phyloP scores from a whole-genome alignment of 768 basidiomycete genomes.

The Coprinopsis marcescibilis region DNA sequence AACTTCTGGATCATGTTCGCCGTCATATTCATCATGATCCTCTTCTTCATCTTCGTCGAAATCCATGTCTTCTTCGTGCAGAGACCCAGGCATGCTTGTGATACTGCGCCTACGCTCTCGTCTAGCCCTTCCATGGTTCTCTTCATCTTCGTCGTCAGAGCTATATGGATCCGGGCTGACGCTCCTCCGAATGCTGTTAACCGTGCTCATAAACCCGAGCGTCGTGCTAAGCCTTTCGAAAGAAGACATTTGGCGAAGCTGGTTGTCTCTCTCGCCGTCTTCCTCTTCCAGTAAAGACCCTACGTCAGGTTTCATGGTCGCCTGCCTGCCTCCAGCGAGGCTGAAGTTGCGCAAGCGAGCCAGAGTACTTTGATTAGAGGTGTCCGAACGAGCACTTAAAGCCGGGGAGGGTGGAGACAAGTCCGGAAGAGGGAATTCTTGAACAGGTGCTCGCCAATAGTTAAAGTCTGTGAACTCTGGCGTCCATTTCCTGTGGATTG shows the following conservation, averaged over 20 bases:
- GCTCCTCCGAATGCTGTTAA: slow-evolving; percentile 34
- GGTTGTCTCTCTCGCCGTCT: slow-evolving; percentile 27
- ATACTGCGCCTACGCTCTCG: slow-evolving; percentile 54
- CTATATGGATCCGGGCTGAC: slow-evolving; percentile 49
- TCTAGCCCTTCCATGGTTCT: slow-evolving; percentile 32
- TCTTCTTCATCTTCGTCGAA: slow-evolving; percentile 53
- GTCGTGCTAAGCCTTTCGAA: slow-evolving; percentile 65
- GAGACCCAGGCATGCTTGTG: slow-evolving; percentile 83
- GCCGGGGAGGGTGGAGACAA: slow-evolving; percentile 86
- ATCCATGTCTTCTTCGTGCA: slow-evolving; percentile 49
- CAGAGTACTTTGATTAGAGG: slow-evolving; percentile 65
- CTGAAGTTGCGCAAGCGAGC: slow-evolving; percentile 75
- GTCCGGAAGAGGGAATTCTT: slow-evolving; percentile 75
- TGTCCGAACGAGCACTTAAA: slow-evolving; percentile 89
- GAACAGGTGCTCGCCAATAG: slow-evolving; percentile 84
- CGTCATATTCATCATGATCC: slow-evolving; percentile 27
- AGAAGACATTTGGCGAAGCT: slow-evolving; percentile 69
- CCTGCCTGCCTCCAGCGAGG: slow-evolving; percentile 40
- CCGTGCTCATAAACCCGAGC: slow-evolving; percentile 40
- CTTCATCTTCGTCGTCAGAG: slow-evolving; percentile 46
- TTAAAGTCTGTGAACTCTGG: slow-evolving; percentile 96
- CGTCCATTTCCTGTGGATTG: slow-evolving; percentile 82
- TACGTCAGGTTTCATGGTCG: neutral
- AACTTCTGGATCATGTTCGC: slow-evolving; percentile 32
- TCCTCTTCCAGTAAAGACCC: no score